phyloP scores from a whole-genome alignment of 495 filamentous ascomycete species.

The Parathielavia hyrcaniae region DNA sequence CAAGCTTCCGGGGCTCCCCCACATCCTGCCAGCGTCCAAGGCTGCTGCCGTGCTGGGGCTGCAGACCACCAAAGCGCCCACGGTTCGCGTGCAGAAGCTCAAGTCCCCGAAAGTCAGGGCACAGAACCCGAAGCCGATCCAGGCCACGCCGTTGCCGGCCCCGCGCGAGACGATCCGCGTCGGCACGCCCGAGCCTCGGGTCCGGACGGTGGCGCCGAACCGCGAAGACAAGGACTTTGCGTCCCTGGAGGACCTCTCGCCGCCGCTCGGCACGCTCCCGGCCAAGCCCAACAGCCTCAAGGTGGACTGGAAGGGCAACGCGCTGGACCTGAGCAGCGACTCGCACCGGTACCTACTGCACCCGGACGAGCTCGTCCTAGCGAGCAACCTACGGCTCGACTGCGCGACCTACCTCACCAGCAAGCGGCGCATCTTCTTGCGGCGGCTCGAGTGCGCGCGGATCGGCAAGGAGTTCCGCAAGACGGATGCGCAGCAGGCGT shows the following conservation, averaged over 20 bases:
- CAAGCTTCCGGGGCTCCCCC: constrained; percentile 31
- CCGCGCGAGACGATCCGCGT: constrained; percentile 36
- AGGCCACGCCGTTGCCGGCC: constrained; percentile 24
- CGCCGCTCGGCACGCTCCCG: constrained; percentile 59
- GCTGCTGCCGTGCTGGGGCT: constrained; percentile 28
- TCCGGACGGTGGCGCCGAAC: constrained; percentile 44
- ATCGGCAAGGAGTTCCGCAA: constrained; percentile 87
- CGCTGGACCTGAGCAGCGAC: constrained; percentile 73
- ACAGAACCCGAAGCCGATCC: constrained; percentile 29
- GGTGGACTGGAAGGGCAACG: constrained; percentile 80
- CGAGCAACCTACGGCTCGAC: constrained; percentile 73
- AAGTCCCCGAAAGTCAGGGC: constrained; percentile 25
- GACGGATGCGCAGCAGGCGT: constrained; percentile 94
- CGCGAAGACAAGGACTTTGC: constrained; percentile 84
- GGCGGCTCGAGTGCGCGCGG: constrained; percentile 59
- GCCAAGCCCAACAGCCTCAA: constrained; percentile 61
- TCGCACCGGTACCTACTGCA: constrained; percentile 71
- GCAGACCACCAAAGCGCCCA: constrained; percentile 41
- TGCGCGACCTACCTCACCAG: constrained; percentile 90
- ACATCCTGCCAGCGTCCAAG: constrained; percentile 43
- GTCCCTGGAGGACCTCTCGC: constrained; percentile 71
- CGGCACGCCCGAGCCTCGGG: constrained; percentile 42
- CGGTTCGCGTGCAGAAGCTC: constrained; percentile 40
- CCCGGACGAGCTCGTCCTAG: constrained; percentile 70
- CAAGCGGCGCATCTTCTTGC: constrained; percentile 88